Base-by-base conservation (phyloP, 768 basidiomycete genomes). In the Floccularia luteovirens region DNA sequence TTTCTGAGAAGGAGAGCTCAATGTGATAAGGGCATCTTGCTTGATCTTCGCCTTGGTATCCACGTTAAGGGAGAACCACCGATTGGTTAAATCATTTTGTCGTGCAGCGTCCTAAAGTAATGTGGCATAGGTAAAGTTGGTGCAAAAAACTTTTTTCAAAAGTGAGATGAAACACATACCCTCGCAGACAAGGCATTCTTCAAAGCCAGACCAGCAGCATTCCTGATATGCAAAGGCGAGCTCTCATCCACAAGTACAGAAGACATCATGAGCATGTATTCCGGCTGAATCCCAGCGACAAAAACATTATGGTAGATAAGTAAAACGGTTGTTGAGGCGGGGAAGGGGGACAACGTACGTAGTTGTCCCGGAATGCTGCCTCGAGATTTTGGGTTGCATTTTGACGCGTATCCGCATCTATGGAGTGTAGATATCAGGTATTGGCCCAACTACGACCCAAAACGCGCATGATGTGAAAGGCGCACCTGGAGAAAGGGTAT, bases 121-220 rank as follows among this genome's bases (percentile, higher is more conserved):
- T 47, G 39, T 36, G 46, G 43, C 43, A 44, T 44, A 36, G 24
- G 38, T 42, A 49, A 54, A 44, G 54, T 50, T 33, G 39, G 33
- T 34, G 38, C 45, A 24, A 31, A 53, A 41, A 41, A 50, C 43
- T 27, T 24, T 27, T 41, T 34, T 40, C 16, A 8, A 48, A 51
- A 44, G n/a, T n/a, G n/a, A n/a, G n/a, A n/a, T n/a, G n/a, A n/a
- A n/a, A 41, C 31, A 39, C 89, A 62, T 68, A 97, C 94, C 53
- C 90, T 72, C 45, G 93, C 90, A 24, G 83, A 77, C 43, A 99
- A 64, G 44, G 91, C 77, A 62, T 99, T 99, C 77, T 98, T 99
- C 62, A 99, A 70, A 14, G 94, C 93, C 38, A 99, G 72, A 58
- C 90, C 92, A 17, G 96, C 93, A n/a, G 94, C 92, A 56, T 89